Base-by-base conservation (phyloP, 2,329 filamentous ascomycete genomes). In the Dactylellina sp. region DNA sequence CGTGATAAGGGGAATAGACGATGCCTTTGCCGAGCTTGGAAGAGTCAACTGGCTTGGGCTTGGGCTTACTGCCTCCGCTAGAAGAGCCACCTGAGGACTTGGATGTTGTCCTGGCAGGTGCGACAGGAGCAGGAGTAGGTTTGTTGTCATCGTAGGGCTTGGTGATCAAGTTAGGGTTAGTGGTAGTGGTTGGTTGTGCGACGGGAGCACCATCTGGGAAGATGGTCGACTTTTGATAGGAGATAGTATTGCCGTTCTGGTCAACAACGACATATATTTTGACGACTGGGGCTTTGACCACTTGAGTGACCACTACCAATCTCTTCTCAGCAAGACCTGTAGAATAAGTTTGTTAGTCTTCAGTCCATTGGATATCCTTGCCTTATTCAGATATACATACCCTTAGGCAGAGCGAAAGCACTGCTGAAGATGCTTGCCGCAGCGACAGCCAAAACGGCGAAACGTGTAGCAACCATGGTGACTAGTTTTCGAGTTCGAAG, bases 1-100 rank as follows among this genome's bases (percentile, higher is more conserved):
- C 79, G 64, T 83, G 84, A 80, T 88, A 89, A 11, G 86, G 85
- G 25, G 85, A 84, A 81, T 88, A 89, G 7, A 84, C 83, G 62
- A 89, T 84, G 53, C 86, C 86, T 4, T 35, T 55, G 37, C 70
- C 70, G 18, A 62, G 61, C 7, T 44, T 56, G 9, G 25, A 46
- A 14, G 37, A 37, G 2, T 24, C 28, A 7, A 65, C 39, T 55
- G 70, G 47, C 39, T 37, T 37, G 4, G 28, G 28, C 28, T 32
- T 32, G 12, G 32, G 25, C 12, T 37, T 56, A 40, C 39, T 40
- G 39, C 47, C 37, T 25, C 68, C 61, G 9, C 39, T 11, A 16
- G 32, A 40, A 12, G 37, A 35, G 14, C 68, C 61, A 9, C 39
- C 18, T 9, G 32, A 40, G 7, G 47, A 44, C n/a, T 59, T 37